These are phyloP conservation scores for Nitzschia sp. DNA, from an alignment of 108 stramenopile species.

Conservation along the genomic window DNA sequence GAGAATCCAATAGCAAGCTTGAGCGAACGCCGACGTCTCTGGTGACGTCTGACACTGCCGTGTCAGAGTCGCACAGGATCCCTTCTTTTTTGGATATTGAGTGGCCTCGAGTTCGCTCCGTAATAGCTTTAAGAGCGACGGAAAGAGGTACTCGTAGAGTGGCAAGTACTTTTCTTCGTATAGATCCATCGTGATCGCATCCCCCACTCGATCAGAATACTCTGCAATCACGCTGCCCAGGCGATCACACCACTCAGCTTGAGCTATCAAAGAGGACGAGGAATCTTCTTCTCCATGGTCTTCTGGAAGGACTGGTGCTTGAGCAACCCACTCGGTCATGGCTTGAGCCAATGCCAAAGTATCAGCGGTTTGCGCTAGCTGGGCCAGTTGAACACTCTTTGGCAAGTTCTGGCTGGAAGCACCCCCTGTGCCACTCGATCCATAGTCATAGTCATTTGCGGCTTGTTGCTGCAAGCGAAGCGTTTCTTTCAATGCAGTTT, in stretches of 20 bases:
- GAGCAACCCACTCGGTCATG: constrained; percentile 5
- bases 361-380: constrained; percentile 7
- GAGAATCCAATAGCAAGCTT: background rate
- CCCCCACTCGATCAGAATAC: constrained; percentile 13
- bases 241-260: constrained; percentile 18
- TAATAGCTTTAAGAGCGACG: constrained; percentile 12
- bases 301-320: background rate
- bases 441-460: background rate
- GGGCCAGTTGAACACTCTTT: constrained; percentile 15
- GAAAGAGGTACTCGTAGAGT: constrained; percentile 13
- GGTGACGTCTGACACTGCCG: constrained; percentile 11
- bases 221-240: constrained; percentile 15
- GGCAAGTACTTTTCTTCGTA: constrained; percentile 33
- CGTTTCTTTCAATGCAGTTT: constrained; percentile 12
- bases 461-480: constrained; percentile 1
- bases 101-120: constrained; percentile 16
- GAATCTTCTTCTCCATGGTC: constrained; percentile 1
- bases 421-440: too few species aligned
- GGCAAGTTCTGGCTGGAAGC: background rate
- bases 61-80: background rate
- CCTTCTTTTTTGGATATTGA: constrained; percentile 11
- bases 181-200: background rate
- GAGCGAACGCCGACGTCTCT: background rate
- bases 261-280: background rate
- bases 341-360: constrained; percentile 17